These are phyloP conservation scores for Phytophthora tentaculata DNA, from an alignment of 352 stramenopile genomes.

Conservation along the genomic window DNA sequence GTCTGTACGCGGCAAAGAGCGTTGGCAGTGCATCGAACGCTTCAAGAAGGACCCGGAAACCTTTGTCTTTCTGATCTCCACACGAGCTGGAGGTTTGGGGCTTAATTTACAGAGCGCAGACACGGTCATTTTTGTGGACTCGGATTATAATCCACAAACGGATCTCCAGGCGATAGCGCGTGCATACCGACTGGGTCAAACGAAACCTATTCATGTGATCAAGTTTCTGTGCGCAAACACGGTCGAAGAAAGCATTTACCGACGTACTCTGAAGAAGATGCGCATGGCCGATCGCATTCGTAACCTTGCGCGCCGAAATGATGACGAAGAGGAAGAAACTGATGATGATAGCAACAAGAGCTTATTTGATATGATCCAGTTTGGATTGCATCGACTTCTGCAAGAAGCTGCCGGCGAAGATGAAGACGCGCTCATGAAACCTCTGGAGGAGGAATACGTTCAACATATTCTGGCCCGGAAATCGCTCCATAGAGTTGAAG, in stretches of 20 bases:
- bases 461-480: slow-evolving; percentile 49
- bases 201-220: slow-evolving; percentile 81
- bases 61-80: slow-evolving; percentile 89
- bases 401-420: slow-evolving; percentile 39
- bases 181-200: slow-evolving; percentile 76
- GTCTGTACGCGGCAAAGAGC: slow-evolving; percentile 76
- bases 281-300: slow-evolving; percentile 78
- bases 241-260: slow-evolving; percentile 84
- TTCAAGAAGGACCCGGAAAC: slow-evolving; percentile 87
- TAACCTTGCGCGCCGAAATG: slow-evolving; percentile 53
- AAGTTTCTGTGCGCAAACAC: slow-evolving; percentile 80
- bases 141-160: slow-evolving; percentile 81
- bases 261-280: slow-evolving; percentile 71
- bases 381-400: slow-evolving; percentile 75
- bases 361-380: slow-evolving; percentile 77
- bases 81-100: slow-evolving; percentile 69
- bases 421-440: slow-evolving; percentile 45
- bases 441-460: slow-evolving; percentile 67
- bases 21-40: slow-evolving; percentile 83
- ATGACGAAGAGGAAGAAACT: slow-evolving; percentile 29
- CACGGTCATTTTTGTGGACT: slow-evolving; percentile 83
- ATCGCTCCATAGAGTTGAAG: slow-evolving; percentile 7
- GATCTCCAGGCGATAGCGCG: slow-evolving; percentile 76
- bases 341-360: slow-evolving; percentile 54
- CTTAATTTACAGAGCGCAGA: slow-evolving; percentile 84